Evolutionary conservation across 768 basidiomycete species (phyloP).

Genomic region (Rubroboletus satanas): DNA sequence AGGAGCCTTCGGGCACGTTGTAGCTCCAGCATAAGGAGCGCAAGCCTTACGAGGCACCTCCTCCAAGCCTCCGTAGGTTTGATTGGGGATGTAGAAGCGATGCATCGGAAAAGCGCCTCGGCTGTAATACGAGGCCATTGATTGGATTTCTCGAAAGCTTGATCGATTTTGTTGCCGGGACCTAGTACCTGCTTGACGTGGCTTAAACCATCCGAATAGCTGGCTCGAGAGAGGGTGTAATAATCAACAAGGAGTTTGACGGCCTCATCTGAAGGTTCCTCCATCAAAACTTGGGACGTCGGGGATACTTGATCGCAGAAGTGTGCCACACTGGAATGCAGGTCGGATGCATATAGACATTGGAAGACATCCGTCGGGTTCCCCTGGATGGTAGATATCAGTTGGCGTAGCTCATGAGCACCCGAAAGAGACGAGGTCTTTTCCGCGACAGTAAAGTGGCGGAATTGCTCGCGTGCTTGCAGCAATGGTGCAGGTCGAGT

Average conservation of each 20-base stretch:
- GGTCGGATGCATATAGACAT: not conserved
- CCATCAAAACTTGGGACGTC: not conserved
- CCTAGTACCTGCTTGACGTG: conserved; percentile 1
- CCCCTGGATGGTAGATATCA: not conserved
- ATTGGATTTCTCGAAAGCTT: conserved; percentile 14
- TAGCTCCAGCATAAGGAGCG: conserved; percentile 24
- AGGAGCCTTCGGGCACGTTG: conserved; percentile 37
- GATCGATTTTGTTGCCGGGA: conserved; percentile 14
- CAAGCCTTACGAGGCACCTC: conserved; percentile 23
- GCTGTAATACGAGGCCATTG: conserved; percentile 38
- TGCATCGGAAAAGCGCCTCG: conserved; percentile 21
- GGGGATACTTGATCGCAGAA: not conserved
- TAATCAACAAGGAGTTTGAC: not conserved
- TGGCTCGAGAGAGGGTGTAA: not conserved
- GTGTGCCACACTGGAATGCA: not conserved
- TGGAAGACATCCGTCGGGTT: not conserved
- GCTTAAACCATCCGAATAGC: not conserved
- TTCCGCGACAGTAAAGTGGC: not conserved
- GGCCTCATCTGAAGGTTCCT: not conserved
- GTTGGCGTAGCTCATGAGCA: not conserved
- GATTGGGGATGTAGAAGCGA: conserved; percentile 22
- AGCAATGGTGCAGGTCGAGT: not conserved
- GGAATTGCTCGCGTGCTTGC: not conserved
- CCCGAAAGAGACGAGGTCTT: not conserved
- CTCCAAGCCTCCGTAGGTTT: conserved; percentile 25